Conservation (phyloP, 2,329 filamentous ascomycete genomes). For the Penicillium sp. region DNA sequence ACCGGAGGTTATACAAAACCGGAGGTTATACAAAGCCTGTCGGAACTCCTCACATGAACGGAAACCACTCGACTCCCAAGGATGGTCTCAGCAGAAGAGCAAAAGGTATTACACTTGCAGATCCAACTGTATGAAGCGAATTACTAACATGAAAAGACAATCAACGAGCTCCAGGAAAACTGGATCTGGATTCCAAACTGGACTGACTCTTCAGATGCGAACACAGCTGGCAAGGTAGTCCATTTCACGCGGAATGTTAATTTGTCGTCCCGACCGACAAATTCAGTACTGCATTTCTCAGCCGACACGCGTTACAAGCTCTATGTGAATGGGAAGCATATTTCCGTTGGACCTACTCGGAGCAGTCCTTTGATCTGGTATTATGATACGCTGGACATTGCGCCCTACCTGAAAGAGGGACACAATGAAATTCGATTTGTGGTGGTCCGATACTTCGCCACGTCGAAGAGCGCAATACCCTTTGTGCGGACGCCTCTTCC, state of each 20-base stretch:
- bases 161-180: background rate
- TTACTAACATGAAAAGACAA: background rate
- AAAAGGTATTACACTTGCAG: background rate
- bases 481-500: slow-evolving; percentile 29
- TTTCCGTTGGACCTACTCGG: slow-evolving; percentile 39
- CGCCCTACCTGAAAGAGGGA: slow-evolving; percentile 20
- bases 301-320: slow-evolving; percentile 48
- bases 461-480: slow-evolving; percentile 28
- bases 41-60: too few relatives aligned
- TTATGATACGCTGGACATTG: slow-evolving; percentile 32
- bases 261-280: slow-evolving; percentile 14
- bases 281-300: slow-evolving; percentile 30
- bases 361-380: slow-evolving; percentile 36
- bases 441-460: slow-evolving; percentile 29
- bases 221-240: slow-evolving; percentile 2
- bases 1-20: background rate
- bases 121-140: background rate
- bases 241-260: slow-evolving; percentile 8
- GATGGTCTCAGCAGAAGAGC: background rate
- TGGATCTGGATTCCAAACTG: background rate
- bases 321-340: slow-evolving; percentile 37
- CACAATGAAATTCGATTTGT: slow-evolving; percentile 23
- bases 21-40: background rate
- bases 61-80: background rate
- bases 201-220: background rate